Evolutionary conservation across 2,329 filamentous ascomycete species (phyloP), one percentile per base, ranked within the genome.

Genomic region (Aspergillus pseudoglaucus): DNA sequence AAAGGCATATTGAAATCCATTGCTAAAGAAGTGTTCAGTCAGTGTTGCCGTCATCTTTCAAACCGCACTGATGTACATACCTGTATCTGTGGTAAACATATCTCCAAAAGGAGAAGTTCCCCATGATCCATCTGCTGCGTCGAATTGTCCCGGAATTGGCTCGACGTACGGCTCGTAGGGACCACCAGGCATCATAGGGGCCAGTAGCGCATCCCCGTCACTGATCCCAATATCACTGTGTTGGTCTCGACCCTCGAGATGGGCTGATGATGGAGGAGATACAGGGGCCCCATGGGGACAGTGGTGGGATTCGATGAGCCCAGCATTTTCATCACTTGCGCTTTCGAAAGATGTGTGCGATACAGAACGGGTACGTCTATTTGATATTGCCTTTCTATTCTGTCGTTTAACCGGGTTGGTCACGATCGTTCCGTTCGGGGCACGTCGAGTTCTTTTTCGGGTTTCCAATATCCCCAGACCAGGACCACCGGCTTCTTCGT

Each of bases 1-100:
- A 81, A 84, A 4, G 81, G 81, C 66, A 82, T 81, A 47, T 84
- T 83, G 59, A 84, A 84, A 0, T 80, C 82, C 56, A 75, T 81
- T 25, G 80, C 80, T 59, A 47, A 7, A 8, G 4, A 6, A 23
- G 8, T 5, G 22, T 5, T 5, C 1, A 1, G n/a, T 54, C 15
- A 54, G 47, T 14, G 6, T 25, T 14, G 4, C 22, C 4, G 3
- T 6, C 42, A n/a, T 17, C 38, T 10, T 23, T 23, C 6, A 17
- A 15, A 35, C 33, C 8, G 4, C 6, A n/a, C 33, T 17, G 14
- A 23, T 35, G 32, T 25, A 35, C 57, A 49, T 63, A 70, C 68
- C 68, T 45, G 80, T 83, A 57, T 83, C 80, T 40, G 80, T 74
- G 48, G 77, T 76, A 56, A 83, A 82, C 30, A 77, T 72, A 44